Evolutionary conservation across 2,329 filamentous ascomycete genomes (phyloP).

Genomic region (Eurotiales sp.): DNA sequence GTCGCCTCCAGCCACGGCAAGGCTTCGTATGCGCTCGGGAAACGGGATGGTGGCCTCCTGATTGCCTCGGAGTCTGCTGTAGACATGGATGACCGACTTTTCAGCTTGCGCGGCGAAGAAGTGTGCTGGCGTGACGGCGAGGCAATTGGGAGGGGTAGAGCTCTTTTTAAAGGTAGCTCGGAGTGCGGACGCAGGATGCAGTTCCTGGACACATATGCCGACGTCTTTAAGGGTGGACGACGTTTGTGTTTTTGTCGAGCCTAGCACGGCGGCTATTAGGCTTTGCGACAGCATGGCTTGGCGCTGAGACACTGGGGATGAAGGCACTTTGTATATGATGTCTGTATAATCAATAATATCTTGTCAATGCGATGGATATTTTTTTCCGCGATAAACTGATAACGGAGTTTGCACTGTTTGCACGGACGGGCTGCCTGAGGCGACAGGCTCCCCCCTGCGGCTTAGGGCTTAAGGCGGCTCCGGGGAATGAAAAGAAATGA

Average conservation of each 20-base stretch:
- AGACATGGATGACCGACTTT: constrained; percentile 91
- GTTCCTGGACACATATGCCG: constrained; percentile 79
- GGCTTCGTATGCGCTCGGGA: constrained; percentile 75
- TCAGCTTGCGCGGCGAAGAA: constrained; percentile 88
- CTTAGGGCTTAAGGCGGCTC: too few species aligned
- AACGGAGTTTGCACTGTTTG: constrained; percentile 35
- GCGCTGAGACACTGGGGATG: background rate
- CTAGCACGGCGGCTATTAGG: constrained; percentile 44
- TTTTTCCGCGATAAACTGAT: constrained; percentile 15
- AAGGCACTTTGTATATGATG: background rate
- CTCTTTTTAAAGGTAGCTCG: constrained; percentile 87
- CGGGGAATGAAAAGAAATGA: too few species aligned
- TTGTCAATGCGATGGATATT: too few species aligned
- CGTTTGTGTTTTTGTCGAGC: constrained; percentile 39
- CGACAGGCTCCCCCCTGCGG: background rate
- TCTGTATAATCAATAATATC: constrained; percentile 7
- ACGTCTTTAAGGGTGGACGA: constrained; percentile 65
- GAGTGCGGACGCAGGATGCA: constrained; percentile 72
- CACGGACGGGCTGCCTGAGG: background rate
- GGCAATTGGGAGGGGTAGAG: constrained; percentile 69
- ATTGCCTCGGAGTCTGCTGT: constrained; percentile 75
- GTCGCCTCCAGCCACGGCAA: constrained; percentile 65
- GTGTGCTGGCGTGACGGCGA: constrained; percentile 77
- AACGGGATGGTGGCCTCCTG: constrained; percentile 89
- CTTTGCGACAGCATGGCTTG: constrained; percentile 48